These are phyloP conservation scores for Aspergillus sp. DNA, from an alignment of 2,329 filamentous ascomycete genomes.

Conservation along the genomic window DNA sequence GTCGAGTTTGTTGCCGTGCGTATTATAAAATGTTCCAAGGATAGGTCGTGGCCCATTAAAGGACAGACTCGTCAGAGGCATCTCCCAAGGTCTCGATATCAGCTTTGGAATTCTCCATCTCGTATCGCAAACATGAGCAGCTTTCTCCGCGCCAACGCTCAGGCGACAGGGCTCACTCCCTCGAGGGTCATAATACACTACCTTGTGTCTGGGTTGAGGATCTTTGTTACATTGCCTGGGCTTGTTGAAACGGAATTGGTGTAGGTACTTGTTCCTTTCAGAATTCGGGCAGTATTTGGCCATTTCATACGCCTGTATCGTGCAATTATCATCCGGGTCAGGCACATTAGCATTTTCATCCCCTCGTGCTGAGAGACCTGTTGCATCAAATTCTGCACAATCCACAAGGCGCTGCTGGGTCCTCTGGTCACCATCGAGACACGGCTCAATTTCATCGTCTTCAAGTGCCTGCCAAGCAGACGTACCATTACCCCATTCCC, in stretches of 20 bases:
- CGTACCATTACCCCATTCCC: slow-evolving; percentile 36
- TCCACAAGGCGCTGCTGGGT: background rate
- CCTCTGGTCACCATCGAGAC: background rate
- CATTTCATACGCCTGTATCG: no score
- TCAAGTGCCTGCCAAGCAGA: slow-evolving; percentile 11
- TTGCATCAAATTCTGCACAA: background rate
- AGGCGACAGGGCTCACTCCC: slow-evolving; percentile 21
- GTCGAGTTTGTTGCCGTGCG: background rate
- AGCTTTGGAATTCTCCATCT: background rate
- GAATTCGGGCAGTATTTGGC: background rate
- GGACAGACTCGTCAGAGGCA: background rate
- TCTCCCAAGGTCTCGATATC: background rate
- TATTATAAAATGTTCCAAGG: background rate
- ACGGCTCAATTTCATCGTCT: background rate
- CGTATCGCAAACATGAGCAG: slow-evolving; percentile 21
- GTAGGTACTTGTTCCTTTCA: background rate
- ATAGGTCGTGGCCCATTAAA: background rate
- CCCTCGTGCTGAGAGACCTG: background rate
- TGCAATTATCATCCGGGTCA: background rate
- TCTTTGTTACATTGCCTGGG: background rate
- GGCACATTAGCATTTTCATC: background rate
- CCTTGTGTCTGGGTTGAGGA: no score
- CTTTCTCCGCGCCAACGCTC: slow-evolving; percentile 24
- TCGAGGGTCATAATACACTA: background rate
- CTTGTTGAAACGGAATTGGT: background rate